Conservation (phyloP, 2,329 filamentous ascomycete species). For the Sporothrix globosa region DNA sequence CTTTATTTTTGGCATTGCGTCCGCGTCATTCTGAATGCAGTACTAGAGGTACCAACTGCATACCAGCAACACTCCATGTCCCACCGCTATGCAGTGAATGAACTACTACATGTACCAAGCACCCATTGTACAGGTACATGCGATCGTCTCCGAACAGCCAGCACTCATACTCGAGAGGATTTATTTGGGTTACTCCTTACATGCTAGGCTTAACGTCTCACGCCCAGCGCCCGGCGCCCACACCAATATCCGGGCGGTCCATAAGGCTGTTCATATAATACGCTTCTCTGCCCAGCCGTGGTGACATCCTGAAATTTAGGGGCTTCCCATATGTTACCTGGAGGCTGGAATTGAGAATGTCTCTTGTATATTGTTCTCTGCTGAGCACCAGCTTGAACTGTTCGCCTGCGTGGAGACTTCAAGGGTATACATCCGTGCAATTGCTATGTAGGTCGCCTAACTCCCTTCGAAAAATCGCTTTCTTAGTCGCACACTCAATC, state of each 20-base stretch:
- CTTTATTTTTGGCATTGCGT: neutral
- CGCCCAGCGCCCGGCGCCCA: neutral
- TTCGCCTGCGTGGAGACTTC: neutral
- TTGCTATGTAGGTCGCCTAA: neutral
- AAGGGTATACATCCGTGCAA: too few species aligned
- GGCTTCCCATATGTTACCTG: neutral
- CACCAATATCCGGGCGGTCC: too few species aligned
- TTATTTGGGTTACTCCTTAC: neutral
- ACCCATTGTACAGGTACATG: slow-evolving; percentile 6
- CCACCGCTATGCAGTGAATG: slow-evolving; percentile 1
- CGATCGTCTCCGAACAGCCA: neutral
- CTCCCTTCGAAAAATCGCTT: neutral
- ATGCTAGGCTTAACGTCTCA: neutral
- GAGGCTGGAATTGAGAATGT: neutral
- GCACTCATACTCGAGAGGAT: neutral
- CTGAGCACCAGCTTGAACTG: neutral
- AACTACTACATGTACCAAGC: neutral
- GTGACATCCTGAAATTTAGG: neutral
- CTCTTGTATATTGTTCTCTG: neutral
- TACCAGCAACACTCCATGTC: neutral
- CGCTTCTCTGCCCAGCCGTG: too few species aligned
- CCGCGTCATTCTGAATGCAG: slow-evolving; percentile 1
- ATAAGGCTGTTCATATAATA: neutral
- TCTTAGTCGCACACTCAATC: too few species aligned
- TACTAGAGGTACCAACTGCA: neutral